Evolutionary conservation across 805 yeast genomes (phyloP).

Genomic region (Saturnispora sanitii): DNA sequence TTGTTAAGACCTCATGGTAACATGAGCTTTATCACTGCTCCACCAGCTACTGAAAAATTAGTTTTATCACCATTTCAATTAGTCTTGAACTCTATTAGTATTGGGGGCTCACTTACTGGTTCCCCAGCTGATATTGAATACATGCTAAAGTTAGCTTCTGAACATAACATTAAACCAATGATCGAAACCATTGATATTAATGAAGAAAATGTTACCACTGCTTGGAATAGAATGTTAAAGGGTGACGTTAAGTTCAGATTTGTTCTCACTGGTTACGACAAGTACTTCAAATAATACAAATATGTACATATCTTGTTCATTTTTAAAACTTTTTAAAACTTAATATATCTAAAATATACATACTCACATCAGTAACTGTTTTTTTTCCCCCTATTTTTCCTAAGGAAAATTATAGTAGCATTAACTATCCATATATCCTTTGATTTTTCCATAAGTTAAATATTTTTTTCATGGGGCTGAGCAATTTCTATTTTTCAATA

Average conservation of each 20-base stretch:
- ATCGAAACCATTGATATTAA: constrained; percentile 38
- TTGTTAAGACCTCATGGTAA: constrained; percentile 27
- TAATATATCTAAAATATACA: no score
- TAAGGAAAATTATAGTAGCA: no score
- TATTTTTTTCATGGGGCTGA: no score
- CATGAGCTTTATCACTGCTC: constrained; percentile 23
- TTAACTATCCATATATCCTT: no score
- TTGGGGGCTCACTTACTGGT: constrained; percentile 33
- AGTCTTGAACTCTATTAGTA: constrained; percentile 24
- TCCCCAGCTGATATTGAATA: constrained; percentile 34
- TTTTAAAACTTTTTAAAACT: neutral
- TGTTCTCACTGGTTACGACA: constrained; percentile 39
- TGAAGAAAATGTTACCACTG: constrained; percentile 33
- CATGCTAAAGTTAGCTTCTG: constrained; percentile 38
- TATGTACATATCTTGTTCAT: neutral
- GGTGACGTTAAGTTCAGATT: constrained; percentile 47
- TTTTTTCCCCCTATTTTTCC: no score
- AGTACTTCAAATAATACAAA: constrained; percentile 14
- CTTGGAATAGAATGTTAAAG: constrained; percentile 35
- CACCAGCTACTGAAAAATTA: constrained; percentile 28
- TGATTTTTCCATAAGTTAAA: no score
- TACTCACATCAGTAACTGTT: no score
- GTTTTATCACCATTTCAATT: constrained; percentile 27
- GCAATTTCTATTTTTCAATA: neutral
- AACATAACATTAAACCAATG: constrained; percentile 39